A percentile compares a stretch with the other conserved stretches of the same genome.
Conservation (phyloP, 257 asterid genomes). For the Striga asiatica region DNA sequence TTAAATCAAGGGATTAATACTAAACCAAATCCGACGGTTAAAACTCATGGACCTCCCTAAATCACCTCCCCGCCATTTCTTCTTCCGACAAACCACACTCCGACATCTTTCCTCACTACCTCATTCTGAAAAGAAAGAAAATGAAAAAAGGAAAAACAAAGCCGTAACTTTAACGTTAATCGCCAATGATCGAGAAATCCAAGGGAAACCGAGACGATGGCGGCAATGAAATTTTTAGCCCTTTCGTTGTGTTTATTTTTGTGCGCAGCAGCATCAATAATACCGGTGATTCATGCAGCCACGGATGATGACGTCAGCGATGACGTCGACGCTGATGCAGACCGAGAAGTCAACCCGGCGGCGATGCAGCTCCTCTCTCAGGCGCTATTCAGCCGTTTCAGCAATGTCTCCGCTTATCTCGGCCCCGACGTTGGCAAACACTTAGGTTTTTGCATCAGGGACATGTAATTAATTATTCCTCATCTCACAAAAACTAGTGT, state of each 20-base stretch:
- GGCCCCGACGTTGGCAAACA: conserved; percentile 35
- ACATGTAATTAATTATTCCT: conserved; percentile 40
- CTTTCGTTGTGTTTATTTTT: conserved; percentile 9
- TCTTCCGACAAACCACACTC: conserved; percentile 28
- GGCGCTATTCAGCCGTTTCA: conserved; percentile 40
- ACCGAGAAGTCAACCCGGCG: conserved; percentile 17
- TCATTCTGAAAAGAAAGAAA: neutral
- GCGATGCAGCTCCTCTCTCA: conserved; percentile 43
- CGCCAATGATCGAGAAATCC: neutral
- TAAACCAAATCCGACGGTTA: conserved; percentile 25
- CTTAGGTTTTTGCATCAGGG: conserved; percentile 56
- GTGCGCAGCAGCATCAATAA: neutral
- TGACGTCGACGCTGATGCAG: conserved; percentile 23
- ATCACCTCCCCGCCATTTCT: conserved; percentile 87
- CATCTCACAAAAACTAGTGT: too few species aligned
- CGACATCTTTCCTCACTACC: conserved; percentile 2
- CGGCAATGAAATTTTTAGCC: conserved; percentile 13
- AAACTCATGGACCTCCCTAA: conserved; percentile 31
- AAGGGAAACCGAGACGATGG: conserved; percentile 21
- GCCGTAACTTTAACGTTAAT: neutral
- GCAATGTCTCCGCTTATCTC: conserved; percentile 43
- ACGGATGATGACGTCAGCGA: neutral
- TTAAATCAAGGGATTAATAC: neutral
- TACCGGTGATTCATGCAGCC: conserved; percentile 16
- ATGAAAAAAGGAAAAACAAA: neutral